These are phyloP conservation scores for Gyromitra esculenta DNA, from an alignment of 2,329 filamentous ascomycete species.

Conservation along the genomic window DNA sequence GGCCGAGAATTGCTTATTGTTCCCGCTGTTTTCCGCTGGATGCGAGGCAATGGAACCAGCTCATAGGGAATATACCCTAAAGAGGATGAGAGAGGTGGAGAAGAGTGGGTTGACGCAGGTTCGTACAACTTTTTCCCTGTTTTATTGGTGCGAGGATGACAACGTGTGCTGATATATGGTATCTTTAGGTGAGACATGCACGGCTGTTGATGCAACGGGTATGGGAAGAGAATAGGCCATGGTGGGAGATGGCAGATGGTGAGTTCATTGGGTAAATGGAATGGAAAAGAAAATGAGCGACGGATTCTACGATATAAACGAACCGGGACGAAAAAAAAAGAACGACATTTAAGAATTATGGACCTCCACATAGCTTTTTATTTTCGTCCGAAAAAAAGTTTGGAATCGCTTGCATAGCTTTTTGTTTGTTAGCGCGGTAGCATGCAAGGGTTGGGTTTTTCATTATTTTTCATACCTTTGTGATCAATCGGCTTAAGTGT, in stretches of 20 bases:
- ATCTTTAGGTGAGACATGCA: conserved; percentile 67
- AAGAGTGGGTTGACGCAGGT: conserved; percentile 80
- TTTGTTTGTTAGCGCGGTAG: conserved; percentile 47
- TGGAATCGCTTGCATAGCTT: conserved; percentile 44
- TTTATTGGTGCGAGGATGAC: neutral
- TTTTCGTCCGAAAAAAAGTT: conserved; percentile 46
- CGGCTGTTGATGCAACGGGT: conserved; percentile 73
- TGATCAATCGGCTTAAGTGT: conserved; percentile 4
- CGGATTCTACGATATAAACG: conserved; percentile 42
- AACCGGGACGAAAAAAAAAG: conserved; percentile 43
- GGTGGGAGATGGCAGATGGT: conserved; percentile 73
- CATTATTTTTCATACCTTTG: conserved; percentile 45
- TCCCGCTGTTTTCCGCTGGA: conserved; percentile 84
- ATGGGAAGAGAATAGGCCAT: conserved; percentile 74
- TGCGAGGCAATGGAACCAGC: conserved; percentile 72
- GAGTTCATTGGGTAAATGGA: conserved; percentile 72
- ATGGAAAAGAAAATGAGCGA: conserved; percentile 16
- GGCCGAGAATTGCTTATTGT: conserved; percentile 78
- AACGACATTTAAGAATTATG: conserved; percentile 26
- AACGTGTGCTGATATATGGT: conserved; percentile 48
- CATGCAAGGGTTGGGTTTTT: conserved; percentile 47
- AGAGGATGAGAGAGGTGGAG: conserved; percentile 74
- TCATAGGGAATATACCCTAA: conserved; percentile 71
- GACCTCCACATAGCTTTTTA: conserved; percentile 28
- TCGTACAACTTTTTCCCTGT: conserved; percentile 56